phyloP scores from a whole-genome alignment of 129 eudicot species.

The Tagetes erecta region DNA sequence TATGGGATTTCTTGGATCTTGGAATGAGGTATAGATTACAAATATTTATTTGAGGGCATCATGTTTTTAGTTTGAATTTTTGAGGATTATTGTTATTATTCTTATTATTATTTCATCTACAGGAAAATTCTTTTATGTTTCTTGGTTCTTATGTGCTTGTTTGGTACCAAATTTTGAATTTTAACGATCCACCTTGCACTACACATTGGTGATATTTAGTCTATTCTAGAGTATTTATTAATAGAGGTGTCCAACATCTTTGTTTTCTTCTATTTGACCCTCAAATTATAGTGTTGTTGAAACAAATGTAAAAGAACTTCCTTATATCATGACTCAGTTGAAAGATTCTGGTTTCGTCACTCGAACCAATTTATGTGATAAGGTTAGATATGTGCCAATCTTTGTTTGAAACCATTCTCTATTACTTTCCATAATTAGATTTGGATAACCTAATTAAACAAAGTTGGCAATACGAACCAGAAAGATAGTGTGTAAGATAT shows the following conservation, averaged over 20 bases:
- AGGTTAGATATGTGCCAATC: not conserved
- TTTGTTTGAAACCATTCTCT: not conserved
- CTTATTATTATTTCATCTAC: slow-evolving; percentile 18
- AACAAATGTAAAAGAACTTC: not conserved
- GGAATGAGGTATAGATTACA: slow-evolving; percentile 31
- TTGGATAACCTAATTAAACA: slow-evolving; percentile 15
- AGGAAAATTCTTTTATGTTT: slow-evolving; percentile 42
- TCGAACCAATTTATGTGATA: not conserved
- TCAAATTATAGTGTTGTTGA: not conserved
- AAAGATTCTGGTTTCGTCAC: not conserved
- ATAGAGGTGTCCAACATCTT: too few species aligned
- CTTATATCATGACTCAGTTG: not conserved
- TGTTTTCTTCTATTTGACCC: not conserved
- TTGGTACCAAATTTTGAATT: slow-evolving; percentile 15
- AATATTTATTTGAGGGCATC: slow-evolving; percentile 27
- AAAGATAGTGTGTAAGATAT: slow-evolving; percentile 7
- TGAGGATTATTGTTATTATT: not conserved
- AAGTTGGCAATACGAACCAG: slow-evolving; percentile 14
- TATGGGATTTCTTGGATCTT: slow-evolving; percentile 14
- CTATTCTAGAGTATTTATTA: not conserved
- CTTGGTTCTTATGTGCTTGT: slow-evolving; percentile 9
- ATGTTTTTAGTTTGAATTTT: slow-evolving; percentile 37
- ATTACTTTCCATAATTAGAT: not conserved
- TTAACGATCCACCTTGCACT: slow-evolving; percentile 7
- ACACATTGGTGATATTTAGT: not conserved